These are phyloP conservation scores for Trifolium dubium DNA, from an alignment of 306 rosid genomes.

Conservation along the genomic window DNA sequence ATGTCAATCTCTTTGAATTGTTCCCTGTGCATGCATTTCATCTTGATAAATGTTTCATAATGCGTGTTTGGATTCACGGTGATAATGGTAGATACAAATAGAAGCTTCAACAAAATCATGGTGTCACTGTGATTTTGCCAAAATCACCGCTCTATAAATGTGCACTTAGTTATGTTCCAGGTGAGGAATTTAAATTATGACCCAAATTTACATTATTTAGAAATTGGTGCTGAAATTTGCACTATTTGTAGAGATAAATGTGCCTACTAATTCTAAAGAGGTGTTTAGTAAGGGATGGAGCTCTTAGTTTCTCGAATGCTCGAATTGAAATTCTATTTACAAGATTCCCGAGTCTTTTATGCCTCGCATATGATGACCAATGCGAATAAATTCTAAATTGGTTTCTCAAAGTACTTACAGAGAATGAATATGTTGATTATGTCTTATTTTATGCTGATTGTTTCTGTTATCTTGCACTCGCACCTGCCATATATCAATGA, in stretches of 20 bases:
- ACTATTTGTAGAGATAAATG: background rate
- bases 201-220: slow-evolving; percentile 4
- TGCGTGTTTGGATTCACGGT: background rate
- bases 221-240: slow-evolving; percentile 12
- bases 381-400: slow-evolving; percentile 1
- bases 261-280: background rate
- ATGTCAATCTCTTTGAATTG: slow-evolving; percentile 3
- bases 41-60: slow-evolving; percentile 27
- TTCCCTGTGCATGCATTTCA: background rate
- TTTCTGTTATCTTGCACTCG: slow-evolving; percentile 3
- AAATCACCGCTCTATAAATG: background rate
- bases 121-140: background rate
- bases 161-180: background rate
- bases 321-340: slow-evolving; percentile 7
- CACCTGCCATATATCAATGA: slow-evolving; percentile 6
- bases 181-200: slow-evolving; percentile 24
- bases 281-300: slow-evolving; percentile 19
- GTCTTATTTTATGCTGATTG: background rate
- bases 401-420: slow-evolving; percentile 14
- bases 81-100: background rate
- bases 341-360: background rate
- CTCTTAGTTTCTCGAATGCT: slow-evolving; percentile 28
- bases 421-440: background rate
- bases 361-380: background rate
- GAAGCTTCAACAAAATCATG: background rate